These are phyloP conservation scores for Candida odintsovae DNA, from an alignment of 805 yeast species.

Conservation along the genomic window DNA sequence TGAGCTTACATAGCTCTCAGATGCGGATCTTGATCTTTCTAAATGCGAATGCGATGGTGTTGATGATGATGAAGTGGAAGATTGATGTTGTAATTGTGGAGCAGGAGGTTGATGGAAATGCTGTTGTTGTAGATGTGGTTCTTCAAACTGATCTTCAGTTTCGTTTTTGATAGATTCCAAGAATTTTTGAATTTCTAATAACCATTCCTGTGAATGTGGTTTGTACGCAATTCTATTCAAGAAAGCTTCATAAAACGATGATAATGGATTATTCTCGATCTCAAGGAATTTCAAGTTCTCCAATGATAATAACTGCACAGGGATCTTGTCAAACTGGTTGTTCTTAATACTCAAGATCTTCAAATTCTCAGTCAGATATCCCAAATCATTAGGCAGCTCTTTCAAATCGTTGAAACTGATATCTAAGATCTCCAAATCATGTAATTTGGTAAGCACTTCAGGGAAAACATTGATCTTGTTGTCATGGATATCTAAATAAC, in stretches of 20 bases:
- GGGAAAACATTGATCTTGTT: conserved; percentile 56
- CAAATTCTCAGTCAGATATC: conserved; percentile 35
- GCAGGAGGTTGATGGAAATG: not conserved
- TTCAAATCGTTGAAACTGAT: conserved; percentile 50
- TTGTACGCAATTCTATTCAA: conserved; percentile 29
- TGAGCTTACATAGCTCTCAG: conserved; percentile 44
- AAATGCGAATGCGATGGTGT: conserved; percentile 3
- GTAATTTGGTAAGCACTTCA: conserved; percentile 29
- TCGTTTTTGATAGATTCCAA: conserved; percentile 4
- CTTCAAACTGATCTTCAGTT: conserved; percentile 1
- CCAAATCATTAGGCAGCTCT: conserved; percentile 40
- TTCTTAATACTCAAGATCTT: conserved; percentile 56
- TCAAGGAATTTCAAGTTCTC: conserved; percentile 51
- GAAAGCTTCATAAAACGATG: conserved; percentile 39
- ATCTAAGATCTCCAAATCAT: conserved; percentile 58
- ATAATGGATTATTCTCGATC: conserved; percentile 55
- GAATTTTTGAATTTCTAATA: conserved; percentile 13
- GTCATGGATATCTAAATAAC: conserved; percentile 61
- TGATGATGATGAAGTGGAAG: not conserved
- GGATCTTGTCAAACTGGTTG: conserved; percentile 51
- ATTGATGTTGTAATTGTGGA: not conserved
- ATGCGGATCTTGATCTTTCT: conserved; percentile 29
- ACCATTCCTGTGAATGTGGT: conserved; percentile 41
- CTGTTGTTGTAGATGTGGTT: not conserved
- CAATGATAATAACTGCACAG: conserved; percentile 46